These are phyloP conservation scores for Curvularia eragrostidis DNA, from an alignment of 2,329 filamentous ascomycete genomes.

Conservation along the genomic window DNA sequence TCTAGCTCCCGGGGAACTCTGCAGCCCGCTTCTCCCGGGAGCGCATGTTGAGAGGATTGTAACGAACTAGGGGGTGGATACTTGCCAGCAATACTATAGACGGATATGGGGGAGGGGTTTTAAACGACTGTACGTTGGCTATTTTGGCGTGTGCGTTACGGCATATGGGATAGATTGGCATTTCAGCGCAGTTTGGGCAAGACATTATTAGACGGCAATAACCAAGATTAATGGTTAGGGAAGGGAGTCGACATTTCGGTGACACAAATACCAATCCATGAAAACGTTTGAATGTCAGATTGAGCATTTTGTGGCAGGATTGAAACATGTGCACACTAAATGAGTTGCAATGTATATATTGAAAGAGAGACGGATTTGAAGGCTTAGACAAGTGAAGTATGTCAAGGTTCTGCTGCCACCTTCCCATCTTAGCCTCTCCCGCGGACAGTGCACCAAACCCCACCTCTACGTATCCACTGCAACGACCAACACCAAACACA, in stretches of 20 bases:
- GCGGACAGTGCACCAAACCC: slow-evolving; percentile 22
- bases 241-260: slow-evolving; percentile 5
- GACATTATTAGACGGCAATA: slow-evolving; percentile 16
- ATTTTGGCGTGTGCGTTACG: slow-evolving; percentile 8
- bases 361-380: neutral
- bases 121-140: slow-evolving; percentile 6
- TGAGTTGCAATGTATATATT: neutral
- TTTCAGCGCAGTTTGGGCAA: slow-evolving; percentile 15
- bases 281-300: no score
- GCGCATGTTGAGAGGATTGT: slow-evolving; percentile 10
- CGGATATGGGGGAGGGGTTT: neutral
- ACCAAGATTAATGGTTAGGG: slow-evolving; percentile 4
- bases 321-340: neutral
- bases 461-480: neutral
- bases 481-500: neutral
- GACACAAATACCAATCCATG: neutral
- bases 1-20: slow-evolving; percentile 20
- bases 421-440: slow-evolving; percentile 30
- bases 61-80: slow-evolving; percentile 6
- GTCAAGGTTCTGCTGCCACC: slow-evolving; percentile 18
- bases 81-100: slow-evolving; percentile 4
- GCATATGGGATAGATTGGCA: slow-evolving; percentile 16
- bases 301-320: neutral
- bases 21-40: slow-evolving; percentile 12
- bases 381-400: neutral